A percentile compares a stretch with the other conserved stretches of the same genome.
phyloP scores from a whole-genome alignment of 2,329 filamentous ascomycete species.

The Colletotrichum sp. region DNA sequence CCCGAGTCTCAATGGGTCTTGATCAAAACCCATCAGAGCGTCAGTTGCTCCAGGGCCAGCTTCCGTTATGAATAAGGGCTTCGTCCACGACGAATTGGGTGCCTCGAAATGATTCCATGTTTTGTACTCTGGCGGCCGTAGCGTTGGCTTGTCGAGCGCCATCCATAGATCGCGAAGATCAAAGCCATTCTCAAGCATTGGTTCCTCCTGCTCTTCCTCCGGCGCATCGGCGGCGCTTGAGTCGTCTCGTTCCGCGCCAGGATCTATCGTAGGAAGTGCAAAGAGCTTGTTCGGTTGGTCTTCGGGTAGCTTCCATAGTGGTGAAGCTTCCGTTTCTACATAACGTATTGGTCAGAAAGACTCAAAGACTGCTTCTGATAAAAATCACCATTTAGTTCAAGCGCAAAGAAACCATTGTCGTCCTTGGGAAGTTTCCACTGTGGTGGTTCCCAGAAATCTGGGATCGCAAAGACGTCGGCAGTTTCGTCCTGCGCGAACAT shows the following conservation, averaged over 20 bases:
- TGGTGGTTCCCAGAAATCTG: constrained; percentile 64
- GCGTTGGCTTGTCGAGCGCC: constrained; percentile 34
- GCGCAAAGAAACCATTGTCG: constrained; percentile 47
- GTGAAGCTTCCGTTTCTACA: neutral
- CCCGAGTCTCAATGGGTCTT: constrained; percentile 43
- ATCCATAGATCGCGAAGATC: constrained; percentile 53
- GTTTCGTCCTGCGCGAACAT: constrained; percentile 46
- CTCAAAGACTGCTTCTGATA: constrained; percentile 18
- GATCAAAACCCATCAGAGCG: constrained; percentile 54
- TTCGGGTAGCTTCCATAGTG: constrained; percentile 9
- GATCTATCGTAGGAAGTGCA: constrained; percentile 35
- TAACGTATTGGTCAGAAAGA: neutral
- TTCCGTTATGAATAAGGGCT: constrained; percentile 69
- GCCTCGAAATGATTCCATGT: constrained; percentile 74
- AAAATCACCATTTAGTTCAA: constrained; percentile 37
- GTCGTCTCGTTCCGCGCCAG: constrained; percentile 23
- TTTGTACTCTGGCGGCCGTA: constrained; percentile 50
- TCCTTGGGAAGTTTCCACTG: constrained; percentile 40
- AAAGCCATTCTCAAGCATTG: constrained; percentile 10
- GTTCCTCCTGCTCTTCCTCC: constrained; percentile 19
- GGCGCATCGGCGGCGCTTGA: neutral
- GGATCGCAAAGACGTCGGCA: constrained; percentile 67
- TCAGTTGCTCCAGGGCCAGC: constrained; percentile 71
- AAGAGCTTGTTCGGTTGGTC: constrained; percentile 44
- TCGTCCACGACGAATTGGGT: constrained; percentile 39